Percentiles rank a stretch among this genome's conserved stretches.
These are phyloP conservation scores for Nigrospora sphaerica DNA, from an alignment of 2,329 filamentous ascomycete species.

Conservation along the genomic window DNA sequence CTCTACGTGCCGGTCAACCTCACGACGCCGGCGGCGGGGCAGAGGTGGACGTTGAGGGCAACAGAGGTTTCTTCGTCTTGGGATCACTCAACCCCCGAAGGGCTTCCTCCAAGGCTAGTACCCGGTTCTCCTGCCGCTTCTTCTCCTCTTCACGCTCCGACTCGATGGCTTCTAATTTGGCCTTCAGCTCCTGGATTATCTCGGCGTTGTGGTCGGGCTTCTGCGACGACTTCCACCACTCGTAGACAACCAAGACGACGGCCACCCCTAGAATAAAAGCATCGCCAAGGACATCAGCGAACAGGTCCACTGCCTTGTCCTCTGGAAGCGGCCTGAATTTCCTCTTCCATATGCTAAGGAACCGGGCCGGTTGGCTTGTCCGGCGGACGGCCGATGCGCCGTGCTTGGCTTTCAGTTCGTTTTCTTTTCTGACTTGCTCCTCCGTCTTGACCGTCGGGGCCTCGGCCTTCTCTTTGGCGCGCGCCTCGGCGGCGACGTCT, in stretches of 20 bases:
- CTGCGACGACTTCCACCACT: conserved; percentile 50
- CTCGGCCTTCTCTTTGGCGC: conserved; percentile 55
- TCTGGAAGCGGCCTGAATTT: conserved; percentile 59
- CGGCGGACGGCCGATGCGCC: conserved; percentile 26
- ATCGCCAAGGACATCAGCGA: conserved; percentile 59
- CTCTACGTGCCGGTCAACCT: background rate
- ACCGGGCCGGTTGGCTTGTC: conserved; percentile 15
- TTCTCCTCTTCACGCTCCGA: conserved; percentile 43
- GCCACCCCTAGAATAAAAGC: conserved; percentile 56
- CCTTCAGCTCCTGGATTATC: conserved; percentile 42
- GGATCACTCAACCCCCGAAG: conserved; percentile 44
- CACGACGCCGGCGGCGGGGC: conserved; percentile 11
- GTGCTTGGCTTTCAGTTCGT: conserved; percentile 35
- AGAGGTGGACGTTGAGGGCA: conserved; percentile 28
- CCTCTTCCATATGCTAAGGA: conserved; percentile 52
- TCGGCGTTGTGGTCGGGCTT: conserved; percentile 54
- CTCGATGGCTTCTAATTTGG: conserved; percentile 41
- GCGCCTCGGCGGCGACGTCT: conserved; percentile 48
- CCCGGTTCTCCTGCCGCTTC: conserved; percentile 34
- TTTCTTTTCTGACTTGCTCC: conserved; percentile 50
- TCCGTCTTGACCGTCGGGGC: conserved; percentile 59
- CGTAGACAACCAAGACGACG: conserved; percentile 49
- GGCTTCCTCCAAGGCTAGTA: conserved; percentile 47
- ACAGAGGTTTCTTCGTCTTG: conserved; percentile 47
- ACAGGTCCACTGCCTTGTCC: conserved; percentile 58